phyloP scores from a whole-genome alignment of 164 flowering plant genomes.

The Nelumbo lutea region DNA sequence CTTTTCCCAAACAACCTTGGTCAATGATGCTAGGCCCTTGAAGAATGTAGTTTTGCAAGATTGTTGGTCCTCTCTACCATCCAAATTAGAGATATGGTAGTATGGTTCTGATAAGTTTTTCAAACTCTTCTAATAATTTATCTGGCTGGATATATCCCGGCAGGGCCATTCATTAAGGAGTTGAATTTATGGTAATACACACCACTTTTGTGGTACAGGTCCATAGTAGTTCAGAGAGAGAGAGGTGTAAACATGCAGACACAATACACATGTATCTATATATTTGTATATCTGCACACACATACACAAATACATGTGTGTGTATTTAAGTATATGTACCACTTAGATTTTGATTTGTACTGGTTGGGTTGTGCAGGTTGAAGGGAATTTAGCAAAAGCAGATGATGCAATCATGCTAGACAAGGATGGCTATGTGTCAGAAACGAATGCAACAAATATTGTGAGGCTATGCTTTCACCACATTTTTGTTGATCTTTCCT shows the following conservation, averaged over 20 bases:
- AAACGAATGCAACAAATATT: conserved; percentile 95
- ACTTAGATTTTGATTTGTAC: conserved; percentile 1
- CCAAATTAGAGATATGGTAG: neutral
- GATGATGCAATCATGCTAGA: conserved; percentile 98
- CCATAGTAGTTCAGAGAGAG: no score
- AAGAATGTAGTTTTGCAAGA: neutral
- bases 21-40: neutral
- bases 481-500: neutral
- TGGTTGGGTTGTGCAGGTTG: conserved; percentile 50
- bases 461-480: conserved; percentile 36
- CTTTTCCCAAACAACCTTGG: neutral
- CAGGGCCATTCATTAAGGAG: neutral
- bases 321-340: no score
- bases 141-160: neutral
- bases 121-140: neutral
- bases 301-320: no score
- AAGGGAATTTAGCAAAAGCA: conserved; percentile 81
- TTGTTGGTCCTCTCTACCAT: neutral
- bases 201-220: neutral
- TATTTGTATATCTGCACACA: no score
- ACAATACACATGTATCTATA: no score
- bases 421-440: conserved; percentile 97
- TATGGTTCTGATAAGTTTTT: neutral
- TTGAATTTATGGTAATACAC: neutral
- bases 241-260: no score